Base-by-base conservation (phyloP, 2,329 filamentous ascomycete species). In the Pseudogymnoascus sp. region DNA sequence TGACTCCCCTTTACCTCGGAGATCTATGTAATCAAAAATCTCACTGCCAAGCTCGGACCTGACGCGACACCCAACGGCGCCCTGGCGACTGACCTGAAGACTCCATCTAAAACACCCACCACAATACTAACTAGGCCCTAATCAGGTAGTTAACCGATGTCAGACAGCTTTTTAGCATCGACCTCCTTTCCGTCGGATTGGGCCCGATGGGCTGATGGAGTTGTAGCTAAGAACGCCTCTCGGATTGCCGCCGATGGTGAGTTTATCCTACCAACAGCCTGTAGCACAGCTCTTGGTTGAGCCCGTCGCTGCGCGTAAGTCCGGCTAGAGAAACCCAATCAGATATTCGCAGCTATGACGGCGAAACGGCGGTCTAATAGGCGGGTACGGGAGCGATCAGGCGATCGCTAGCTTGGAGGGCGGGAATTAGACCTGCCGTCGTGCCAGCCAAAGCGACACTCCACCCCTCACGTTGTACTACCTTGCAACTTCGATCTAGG, bases 311-410 rank as follows among this genome's bases (percentile, higher is more conserved):
- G 29, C 5, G 49, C 16, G 49, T 55, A 21, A 33, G n/a, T 14
- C 29, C 29, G 49, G 49, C 29, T 14, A 19, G 2, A 35, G 26
- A 35, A 14, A 55, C 11, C 26, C n/a, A 33, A 33, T 55, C 49
- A 19, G 16, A 33, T 33, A 55, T 14, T 19, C 10, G n/a, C 39
- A 33, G 29, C 29, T 55, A 8, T 35, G 29, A 6, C 49, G 49
- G 49, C 49, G 49, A 35, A 55, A 33, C 49, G 31, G n/a, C 29
- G 49, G 29, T 14, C 49, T 55, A 33, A 55, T 55, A 21, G 29
- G 49, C 49, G 49, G 49, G 49, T 55, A n/a, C 49, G 49, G 49
- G 49, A 55, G 8, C 49, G 49, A 55, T 55, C 49, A 55, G 49
- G 49, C 49, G 49, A 55, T 55, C 49, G 49, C 49, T 55, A 55